Conservation (phyloP, 2,329 filamentous ascomycete genomes). For the Apiospora aurea region DNA sequence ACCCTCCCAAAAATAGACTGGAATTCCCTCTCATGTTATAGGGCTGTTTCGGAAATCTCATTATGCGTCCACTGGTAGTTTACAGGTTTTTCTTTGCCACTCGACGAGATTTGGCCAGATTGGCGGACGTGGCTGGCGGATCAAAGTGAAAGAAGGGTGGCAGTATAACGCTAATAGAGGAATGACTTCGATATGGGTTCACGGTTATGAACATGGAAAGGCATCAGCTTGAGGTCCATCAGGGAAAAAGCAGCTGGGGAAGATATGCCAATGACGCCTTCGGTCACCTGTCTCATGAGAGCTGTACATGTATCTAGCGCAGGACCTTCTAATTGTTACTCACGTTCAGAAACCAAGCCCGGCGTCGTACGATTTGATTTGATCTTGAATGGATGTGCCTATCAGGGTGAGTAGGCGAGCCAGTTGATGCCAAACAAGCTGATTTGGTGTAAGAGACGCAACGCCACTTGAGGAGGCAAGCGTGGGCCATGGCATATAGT, state of each 20-base stretch:
- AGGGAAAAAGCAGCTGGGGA: background rate
- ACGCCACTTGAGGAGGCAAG: too few relatives aligned
- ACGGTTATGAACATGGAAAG: slow-evolving; percentile 20
- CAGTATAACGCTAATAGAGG: slow-evolving; percentile 22
- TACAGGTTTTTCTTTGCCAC: slow-evolving; percentile 36
- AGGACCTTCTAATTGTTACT: slow-evolving; percentile 23
- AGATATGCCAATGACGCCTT: slow-evolving; percentile 17
- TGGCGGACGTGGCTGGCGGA: slow-evolving; percentile 1
- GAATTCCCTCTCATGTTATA: slow-evolving; percentile 40
- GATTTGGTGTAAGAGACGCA: background rate
- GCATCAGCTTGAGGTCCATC: background rate
- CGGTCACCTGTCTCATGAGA: background rate
- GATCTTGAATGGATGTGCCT: background rate
- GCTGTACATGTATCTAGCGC: slow-evolving; percentile 23
- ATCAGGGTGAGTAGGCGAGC: background rate
- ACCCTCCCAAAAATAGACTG: slow-evolving; percentile 42
- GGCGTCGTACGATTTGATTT: background rate
- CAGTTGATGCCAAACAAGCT: background rate
- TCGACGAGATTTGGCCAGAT: slow-evolving; percentile 15
- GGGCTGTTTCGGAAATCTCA: slow-evolving; percentile 42
- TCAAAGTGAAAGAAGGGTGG: slow-evolving; percentile 15
- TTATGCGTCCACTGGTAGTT: slow-evolving; percentile 45
- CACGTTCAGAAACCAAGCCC: slow-evolving; percentile 9
- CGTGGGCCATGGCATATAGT: background rate
- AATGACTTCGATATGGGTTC: slow-evolving; percentile 18